phyloP scores from a whole-genome alignment of 2,329 filamentous ascomycete species.

The Chaetomiaceae sp. region DNA sequence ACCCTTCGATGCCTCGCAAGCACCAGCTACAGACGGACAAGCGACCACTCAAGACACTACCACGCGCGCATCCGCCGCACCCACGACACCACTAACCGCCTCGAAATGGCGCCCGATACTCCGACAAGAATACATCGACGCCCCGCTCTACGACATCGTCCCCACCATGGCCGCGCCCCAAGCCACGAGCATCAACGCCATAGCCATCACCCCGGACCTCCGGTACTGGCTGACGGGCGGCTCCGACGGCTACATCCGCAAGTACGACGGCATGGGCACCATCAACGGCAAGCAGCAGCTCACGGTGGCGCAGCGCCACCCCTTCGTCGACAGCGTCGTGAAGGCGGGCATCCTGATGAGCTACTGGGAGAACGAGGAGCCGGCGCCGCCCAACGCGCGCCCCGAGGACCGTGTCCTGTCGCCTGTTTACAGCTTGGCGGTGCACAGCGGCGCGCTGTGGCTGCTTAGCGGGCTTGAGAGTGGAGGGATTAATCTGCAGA shows the following conservation, averaged over 20 bases:
- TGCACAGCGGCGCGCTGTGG: slow-evolving; percentile 88
- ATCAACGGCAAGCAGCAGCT: slow-evolving; percentile 91
- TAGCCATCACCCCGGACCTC: slow-evolving; percentile 89
- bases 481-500: slow-evolving; percentile 88
- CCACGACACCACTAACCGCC: slow-evolving; percentile 31
- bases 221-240: slow-evolving; percentile 93
- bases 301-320: slow-evolving; percentile 92
- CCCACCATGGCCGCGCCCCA: slow-evolving; percentile 96
- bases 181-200: slow-evolving; percentile 89
- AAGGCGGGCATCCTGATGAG: slow-evolving; percentile 93
- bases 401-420: slow-evolving; percentile 64
- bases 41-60: slow-evolving; percentile 11
- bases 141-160: slow-evolving; percentile 85
- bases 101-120: slow-evolving; percentile 54
- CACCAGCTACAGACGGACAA: slow-evolving; percentile 10
- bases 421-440: slow-evolving; percentile 89
- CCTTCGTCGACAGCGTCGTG: slow-evolving; percentile 94
- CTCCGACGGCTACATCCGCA: slow-evolving; percentile 90
- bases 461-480: slow-evolving; percentile 85
- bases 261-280: slow-evolving; percentile 92
- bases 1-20: slow-evolving; percentile 35
- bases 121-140: slow-evolving; percentile 74
- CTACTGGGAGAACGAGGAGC: slow-evolving; percentile 98
- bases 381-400: slow-evolving; percentile 37
- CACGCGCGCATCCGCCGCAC: slow-evolving; percentile 29